Base-by-base conservation (phyloP, 371 early-diverging fungal genomes). In the Entomophthora muscae region DNA sequence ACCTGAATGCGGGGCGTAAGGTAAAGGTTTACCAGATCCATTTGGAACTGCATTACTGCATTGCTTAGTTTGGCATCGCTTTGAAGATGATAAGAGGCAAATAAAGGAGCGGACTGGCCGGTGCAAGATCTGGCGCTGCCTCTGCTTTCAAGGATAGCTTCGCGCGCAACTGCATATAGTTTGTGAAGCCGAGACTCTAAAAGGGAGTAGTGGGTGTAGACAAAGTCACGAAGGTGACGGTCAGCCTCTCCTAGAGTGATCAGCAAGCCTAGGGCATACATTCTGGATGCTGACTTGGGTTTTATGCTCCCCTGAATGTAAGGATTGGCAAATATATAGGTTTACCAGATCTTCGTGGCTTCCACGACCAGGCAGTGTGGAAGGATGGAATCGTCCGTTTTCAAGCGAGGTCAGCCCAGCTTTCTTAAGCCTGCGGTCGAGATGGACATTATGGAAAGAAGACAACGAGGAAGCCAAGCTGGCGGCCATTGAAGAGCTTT, bases 341-440 rank as follows among this genome's bases (percentile, higher is more conserved):
- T 31, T 56, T 22, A 57, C 64, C 32, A 32, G 2, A 29, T 53
- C 31, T 42, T 57, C 57, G 23, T 23, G 22, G 22, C 33, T 68
- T 65, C 21, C 69, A 69, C 42, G 42, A n/a, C 72, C 76, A 17
- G 83, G 82, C 27, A 81, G 64, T 7, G 82, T 82, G 31, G 79
- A 80, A n/a, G 82, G 82, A 54, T 75, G 76, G 65, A 83, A 83
- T 0, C 69, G 66, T 2, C 80, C 80, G 60, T 80, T 78, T 63
- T 83, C 83, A 75, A 83, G 76, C 62, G 77, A 80, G 1, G 83
- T 83, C 61, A 79, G 79, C 59, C 79, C 78, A 32, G 77, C 78
- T 26, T 78, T 70, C 21, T 79, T 69, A 3, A 76, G 70, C 52
- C 83, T 71, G 42, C 80, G 76, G 2, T 55, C 67, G 57, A 26